A percentile compares a stretch with the other conserved stretches of the same genome.
phyloP scores from a whole-genome alignment of 441 rosid genomes.

The Jatropha podagrica region DNA sequence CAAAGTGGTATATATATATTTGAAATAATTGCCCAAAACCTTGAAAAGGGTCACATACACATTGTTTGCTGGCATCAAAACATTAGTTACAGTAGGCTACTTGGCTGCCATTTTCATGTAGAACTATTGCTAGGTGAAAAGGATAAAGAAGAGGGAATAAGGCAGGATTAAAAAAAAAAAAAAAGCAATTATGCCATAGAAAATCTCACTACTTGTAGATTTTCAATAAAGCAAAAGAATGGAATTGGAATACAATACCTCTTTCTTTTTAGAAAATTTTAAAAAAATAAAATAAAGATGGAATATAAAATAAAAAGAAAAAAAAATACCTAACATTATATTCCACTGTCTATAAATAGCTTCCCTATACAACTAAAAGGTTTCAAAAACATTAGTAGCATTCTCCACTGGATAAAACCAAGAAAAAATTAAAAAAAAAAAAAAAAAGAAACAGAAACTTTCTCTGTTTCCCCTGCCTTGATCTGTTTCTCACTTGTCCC shows the following conservation, averaged over 20 bases:
- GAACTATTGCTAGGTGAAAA: conserved; percentile 11
- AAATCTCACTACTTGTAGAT: conserved; percentile 27
- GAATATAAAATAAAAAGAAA: not conserved
- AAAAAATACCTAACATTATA: not conserved
- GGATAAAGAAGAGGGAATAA: conserved; percentile 21
- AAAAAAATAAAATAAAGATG: not conserved
- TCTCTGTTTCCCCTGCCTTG: conserved; percentile 33
- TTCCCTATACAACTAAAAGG: not conserved
- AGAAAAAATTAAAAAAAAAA: not conserved
- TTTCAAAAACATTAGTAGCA: conserved; percentile 14
- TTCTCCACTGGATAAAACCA: conserved; percentile 12
- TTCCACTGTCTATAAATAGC: conserved; percentile 33
- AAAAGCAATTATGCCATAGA: conserved; percentile 22
- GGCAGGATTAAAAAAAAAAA: not conserved
- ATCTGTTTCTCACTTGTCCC: not conserved
- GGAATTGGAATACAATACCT: conserved; percentile 29
- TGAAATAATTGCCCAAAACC: conserved; percentile 10
- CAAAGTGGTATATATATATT: not conserved
- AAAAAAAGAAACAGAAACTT: not conserved
- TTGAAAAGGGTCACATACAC: not conserved
- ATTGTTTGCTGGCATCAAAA: not conserved
- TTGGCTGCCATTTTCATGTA: conserved; percentile 10
- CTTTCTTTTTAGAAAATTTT: not conserved
- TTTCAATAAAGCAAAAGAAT: conserved; percentile 26
- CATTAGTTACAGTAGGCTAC: not conserved